Percentiles rank a stretch among this genome's conserved stretches.
Conservation (phyloP, 495 filamentous ascomycete species). For the Coniosporium apollinis region DNA sequence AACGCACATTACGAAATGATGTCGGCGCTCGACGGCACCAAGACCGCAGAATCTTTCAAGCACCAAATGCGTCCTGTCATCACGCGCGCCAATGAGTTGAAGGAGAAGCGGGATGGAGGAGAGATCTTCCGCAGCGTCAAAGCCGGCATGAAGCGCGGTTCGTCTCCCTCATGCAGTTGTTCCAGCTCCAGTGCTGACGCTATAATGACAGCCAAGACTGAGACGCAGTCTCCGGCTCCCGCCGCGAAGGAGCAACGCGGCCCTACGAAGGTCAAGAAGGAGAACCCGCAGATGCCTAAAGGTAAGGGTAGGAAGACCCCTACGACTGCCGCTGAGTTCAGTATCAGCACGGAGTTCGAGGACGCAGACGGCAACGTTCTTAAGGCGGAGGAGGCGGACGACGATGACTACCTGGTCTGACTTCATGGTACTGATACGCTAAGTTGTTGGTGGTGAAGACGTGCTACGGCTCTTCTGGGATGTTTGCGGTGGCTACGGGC, state of each 20-base stretch:
- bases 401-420: no score
- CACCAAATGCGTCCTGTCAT: conserved; percentile 8
- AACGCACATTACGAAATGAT: conserved; percentile 8
- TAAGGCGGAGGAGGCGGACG: no score
- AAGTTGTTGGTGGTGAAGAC: no score
- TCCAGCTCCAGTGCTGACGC: neutral
- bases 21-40: conserved; percentile 9
- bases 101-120: no score
- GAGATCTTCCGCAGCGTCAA: no score
- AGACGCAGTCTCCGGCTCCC: neutral
- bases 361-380: neutral
- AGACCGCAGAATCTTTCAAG: conserved; percentile 6
- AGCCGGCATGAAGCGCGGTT: neutral
- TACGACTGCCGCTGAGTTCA: no score
- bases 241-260: neutral
- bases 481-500: no score
- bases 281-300: no score
- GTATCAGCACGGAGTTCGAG: neutral
- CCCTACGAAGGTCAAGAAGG: no score
- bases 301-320: no score
- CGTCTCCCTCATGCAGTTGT: neutral
- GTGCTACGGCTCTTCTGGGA: no score
- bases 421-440: no score
- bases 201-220: neutral
- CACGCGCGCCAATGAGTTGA: conserved; percentile 10